A percentile compares a stretch with the other conserved stretches of the same genome.
Evolutionary conservation across 768 basidiomycete species (phyloP).

Genomic region (Podaxis pistillaris): DNA sequence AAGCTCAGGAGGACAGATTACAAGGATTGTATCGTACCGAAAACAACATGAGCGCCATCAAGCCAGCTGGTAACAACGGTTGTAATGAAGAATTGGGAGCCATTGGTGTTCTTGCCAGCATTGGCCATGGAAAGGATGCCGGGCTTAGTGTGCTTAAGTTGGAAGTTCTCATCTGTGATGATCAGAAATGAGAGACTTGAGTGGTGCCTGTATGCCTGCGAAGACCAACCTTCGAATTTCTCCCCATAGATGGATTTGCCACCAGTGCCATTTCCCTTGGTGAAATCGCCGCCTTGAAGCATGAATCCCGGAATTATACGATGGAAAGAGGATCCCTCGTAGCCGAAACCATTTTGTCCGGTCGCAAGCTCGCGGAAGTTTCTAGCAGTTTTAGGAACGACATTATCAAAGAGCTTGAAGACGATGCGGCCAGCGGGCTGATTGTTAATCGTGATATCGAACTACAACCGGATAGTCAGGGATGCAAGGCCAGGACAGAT

Average conservation of each 20-base stretch:
- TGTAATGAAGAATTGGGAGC: constrained; percentile 88
- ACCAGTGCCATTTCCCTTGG: constrained; percentile 64
- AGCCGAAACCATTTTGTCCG: constrained; percentile 72
- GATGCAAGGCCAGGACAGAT: background rate
- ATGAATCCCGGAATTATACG: constrained; percentile 83
- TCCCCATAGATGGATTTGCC: constrained; percentile 79
- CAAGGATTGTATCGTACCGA: constrained; percentile 49
- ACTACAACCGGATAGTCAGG: constrained; percentile 36
- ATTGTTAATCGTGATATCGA: constrained; percentile 57
- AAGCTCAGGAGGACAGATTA: background rate
- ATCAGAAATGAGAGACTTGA: background rate
- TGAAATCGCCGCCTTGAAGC: constrained; percentile 92
- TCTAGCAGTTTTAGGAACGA: constrained; percentile 67
- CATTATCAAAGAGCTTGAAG: constrained; percentile 84
- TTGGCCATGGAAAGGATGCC: constrained; percentile 81
- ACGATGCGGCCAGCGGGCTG: constrained; percentile 53
- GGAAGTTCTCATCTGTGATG: constrained; percentile 78
- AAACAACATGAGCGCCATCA: constrained; percentile 83
- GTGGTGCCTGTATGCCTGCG: background rate
- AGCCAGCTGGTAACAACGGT: constrained; percentile 78
- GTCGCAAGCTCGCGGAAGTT: constrained; percentile 93
- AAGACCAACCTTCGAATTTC: constrained; percentile 55
- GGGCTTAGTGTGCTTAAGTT: constrained; percentile 67
- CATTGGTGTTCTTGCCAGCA: constrained; percentile 80
- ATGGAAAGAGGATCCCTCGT: constrained; percentile 69